Base-by-base conservation (phyloP, 1,284 basidiomycete genomes). In the Sporisorium sorghi region DNA sequence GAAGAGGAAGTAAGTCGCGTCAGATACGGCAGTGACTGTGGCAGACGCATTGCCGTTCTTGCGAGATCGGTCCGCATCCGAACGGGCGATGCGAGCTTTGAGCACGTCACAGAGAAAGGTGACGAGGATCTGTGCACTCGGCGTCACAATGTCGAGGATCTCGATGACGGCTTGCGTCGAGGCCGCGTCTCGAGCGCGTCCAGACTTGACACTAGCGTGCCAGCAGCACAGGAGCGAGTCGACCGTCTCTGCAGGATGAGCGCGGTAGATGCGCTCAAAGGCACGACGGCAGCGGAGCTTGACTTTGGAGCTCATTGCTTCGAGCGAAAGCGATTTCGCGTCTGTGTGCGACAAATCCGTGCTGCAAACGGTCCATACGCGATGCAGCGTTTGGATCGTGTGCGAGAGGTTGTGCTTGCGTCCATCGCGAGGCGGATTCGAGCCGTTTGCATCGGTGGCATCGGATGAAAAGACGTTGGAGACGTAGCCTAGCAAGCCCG, bases 111-210 rank as follows among this genome's bases (percentile, higher is more conserved):
- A 95, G 19, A 95, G 86, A 88, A 95, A 92, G 67, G 94, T 91
- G 1, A 97, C 93, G 1, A 93, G 90, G 69, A 89, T 92, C 80
- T 95, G 93, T 2, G 93, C 91, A 80, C 90, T 96, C 0, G 93
- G 88, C 2, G 94, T 90, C 19, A 98, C 88, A 14, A 90, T 86
- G 79, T 95, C 93, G 11, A 97, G 87, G 46, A 97, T 88, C 63
- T 94, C 91, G 78, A 96, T 94, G 1, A 91, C 67, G 33, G 64
- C 59, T 19, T 46, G 23, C 5, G 58, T 61, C 1, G 48, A 40
- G 2, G 43, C 17, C 4, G 54, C 48, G 12, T 61, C 35, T 11
- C 33, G 40, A 17, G 51, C 9, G 14, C 40, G 50, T 44, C 54
- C 49, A 3, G 54, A 26, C n/a, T 58, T 48, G 30, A 60, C 56